A percentile compares a stretch with the other conserved stretches of the same genome.
These are phyloP conservation scores for Withania somnifera DNA, from an alignment of 305 asterid species.

Conservation along the genomic window DNA sequence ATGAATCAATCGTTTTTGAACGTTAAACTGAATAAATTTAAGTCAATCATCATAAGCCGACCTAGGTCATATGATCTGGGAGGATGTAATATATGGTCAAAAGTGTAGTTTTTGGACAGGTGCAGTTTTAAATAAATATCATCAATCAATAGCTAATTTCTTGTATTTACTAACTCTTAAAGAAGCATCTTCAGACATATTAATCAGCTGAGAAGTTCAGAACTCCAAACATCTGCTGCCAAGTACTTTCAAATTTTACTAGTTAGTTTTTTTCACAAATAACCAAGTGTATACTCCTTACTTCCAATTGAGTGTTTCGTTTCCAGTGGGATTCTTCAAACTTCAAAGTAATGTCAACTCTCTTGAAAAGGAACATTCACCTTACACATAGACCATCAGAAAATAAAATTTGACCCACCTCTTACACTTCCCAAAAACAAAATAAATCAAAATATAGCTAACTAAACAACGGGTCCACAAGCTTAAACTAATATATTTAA, in stretches of 20 bases:
- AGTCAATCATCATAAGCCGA: background rate
- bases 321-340: background rate
- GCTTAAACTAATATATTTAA: background rate
- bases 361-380: background rate
- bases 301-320: background rate
- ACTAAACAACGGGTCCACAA: background rate
- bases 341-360: background rate
- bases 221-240: background rate
- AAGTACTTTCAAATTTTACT: background rate
- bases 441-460: background rate
- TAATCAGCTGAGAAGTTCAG: background rate
- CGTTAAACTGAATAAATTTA: background rate
- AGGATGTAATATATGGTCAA: background rate
- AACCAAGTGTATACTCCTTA: background rate
- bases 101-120: background rate
- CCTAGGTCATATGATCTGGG: background rate
- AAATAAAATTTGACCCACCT: background rate
- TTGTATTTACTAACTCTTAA: background rate
- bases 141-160: background rate
- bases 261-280: background rate
- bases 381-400: background rate
- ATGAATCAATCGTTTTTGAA: background rate
- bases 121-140: background rate
- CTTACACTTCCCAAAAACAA: background rate
- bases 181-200: background rate